Base-by-base conservation (phyloP, 164 flowering plant species). In the Berberis thunbergii region DNA sequence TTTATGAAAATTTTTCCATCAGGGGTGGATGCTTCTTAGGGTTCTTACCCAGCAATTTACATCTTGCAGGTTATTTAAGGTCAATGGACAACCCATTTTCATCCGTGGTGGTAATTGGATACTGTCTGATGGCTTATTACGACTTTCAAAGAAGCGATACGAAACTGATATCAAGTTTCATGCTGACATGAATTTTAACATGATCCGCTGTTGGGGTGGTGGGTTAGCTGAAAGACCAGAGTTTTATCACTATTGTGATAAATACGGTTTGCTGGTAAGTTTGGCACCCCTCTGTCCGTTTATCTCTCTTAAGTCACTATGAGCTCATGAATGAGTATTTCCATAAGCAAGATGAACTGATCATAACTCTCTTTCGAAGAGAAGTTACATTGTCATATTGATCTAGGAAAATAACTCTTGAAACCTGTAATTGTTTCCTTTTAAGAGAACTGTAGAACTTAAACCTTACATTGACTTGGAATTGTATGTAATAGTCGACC, bases 91-190 rank as follows among this genome's bases (percentile, higher is more conserved):
- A 71, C 93, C 88, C 8, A 74, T 91, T 70, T 94, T 91, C 62
- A 87, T 94, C 65, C 97, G 96, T 69, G 99, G 99, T 64, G 99
- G 97, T 61, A 94, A 94, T 62, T 91, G 99, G 99, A 94, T 89
- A 67, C 74, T 91, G 70, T 91, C 97, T 39, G 99, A 94, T 81
- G 97, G 97, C 41, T 76, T 94, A 48, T 75, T 94, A 58, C 85
- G 96, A 59, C 85, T 94, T 49, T 91, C 99, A 49, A 71, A 79
- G 69, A 73, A 87, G 69, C 89, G 97, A 6, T 94, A 94, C 69
- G 43, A 77, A 73, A 84, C 97, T 58, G 99, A 94, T 69, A 91
- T 94, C 69, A 91, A 87, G 77, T 94, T 94, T 64, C 99, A 94
- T 70, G 95, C 96, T 45, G 96, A 94, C 75, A 94, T 91, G 97